These are phyloP conservation scores for Trichoderma koningii DNA, from an alignment of 2,329 filamentous ascomycete species.

Conservation along the genomic window DNA sequence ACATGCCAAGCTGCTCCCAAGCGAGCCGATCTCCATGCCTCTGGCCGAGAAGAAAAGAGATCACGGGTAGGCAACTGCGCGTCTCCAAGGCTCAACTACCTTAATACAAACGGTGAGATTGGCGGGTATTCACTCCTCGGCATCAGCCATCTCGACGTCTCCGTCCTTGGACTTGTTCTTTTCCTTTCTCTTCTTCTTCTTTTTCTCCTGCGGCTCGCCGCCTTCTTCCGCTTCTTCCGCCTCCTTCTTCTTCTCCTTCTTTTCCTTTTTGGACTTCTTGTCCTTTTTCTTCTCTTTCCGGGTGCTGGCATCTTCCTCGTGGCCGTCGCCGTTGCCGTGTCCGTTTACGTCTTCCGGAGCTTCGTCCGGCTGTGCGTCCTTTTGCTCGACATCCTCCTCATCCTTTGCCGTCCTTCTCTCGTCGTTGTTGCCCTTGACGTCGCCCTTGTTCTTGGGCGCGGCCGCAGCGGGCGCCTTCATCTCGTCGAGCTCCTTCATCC, in stretches of 20 bases:
- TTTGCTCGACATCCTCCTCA: not conserved
- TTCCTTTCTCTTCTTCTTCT: slow-evolving; percentile 25
- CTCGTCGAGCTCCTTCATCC: slow-evolving; percentile 53
- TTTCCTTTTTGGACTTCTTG: not conserved
- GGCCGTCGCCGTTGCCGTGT: too few species aligned
- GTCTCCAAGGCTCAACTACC: too few species aligned
- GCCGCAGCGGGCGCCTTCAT: slow-evolving; percentile 30
- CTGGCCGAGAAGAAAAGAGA: too few species aligned
- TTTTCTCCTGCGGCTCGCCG: not conserved
- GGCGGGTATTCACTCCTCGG: not conserved
- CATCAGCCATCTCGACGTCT: slow-evolving; percentile 20
- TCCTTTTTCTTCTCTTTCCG: not conserved
- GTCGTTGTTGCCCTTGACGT: not conserved
- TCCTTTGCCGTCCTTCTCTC: not conserved
- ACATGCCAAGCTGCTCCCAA: too few species aligned
- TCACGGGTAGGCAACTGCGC: too few species aligned
- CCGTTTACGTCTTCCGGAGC: not conserved
- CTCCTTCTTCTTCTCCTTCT: not conserved
- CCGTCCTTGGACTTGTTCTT: slow-evolving; percentile 18
- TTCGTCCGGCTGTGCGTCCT: not conserved
- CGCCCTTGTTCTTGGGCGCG: slow-evolving; percentile 25
- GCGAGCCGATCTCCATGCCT: too few species aligned
- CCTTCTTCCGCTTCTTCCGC: slow-evolving; percentile 17
- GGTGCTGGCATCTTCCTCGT: not conserved
- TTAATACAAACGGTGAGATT: not conserved